Conservation (phyloP, 179 eudicot genomes). For the Silene noctiflora region DNA sequence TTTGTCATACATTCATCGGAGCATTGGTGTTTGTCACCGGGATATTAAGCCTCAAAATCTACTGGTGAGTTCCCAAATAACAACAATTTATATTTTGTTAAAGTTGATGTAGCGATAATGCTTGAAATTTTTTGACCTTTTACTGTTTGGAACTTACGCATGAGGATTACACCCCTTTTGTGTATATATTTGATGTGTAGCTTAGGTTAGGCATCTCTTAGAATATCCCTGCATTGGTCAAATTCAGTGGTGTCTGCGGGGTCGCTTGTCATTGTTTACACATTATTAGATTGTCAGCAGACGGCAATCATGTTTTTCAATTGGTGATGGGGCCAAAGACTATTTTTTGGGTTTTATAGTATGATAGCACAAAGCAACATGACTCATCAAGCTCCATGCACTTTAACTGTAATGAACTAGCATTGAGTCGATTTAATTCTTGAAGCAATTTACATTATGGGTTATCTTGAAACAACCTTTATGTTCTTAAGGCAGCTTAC, state of each 20-base stretch:
- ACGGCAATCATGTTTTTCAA: background rate
- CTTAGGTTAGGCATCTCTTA: background rate
- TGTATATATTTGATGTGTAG: background rate
- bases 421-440: background rate
- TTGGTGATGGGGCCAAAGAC: background rate
- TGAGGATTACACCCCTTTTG: background rate
- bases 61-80: slow-evolving; percentile 34
- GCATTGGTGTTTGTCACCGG: slow-evolving; percentile 64
- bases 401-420: background rate
- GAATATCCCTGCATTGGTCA: background rate
- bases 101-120: background rate
- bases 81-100: background rate
- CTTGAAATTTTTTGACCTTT: no score
- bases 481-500: background rate
- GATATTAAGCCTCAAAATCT: slow-evolving; percentile 80
- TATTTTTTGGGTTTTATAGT: background rate
- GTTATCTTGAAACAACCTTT: background rate
- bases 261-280: background rate
- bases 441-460: background rate
- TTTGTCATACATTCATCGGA: slow-evolving; percentile 65
- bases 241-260: background rate
- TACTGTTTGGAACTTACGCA: background rate
- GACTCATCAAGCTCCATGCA: background rate
- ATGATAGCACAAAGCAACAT: background rate
- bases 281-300: background rate